phyloP scores from a whole-genome alignment of 2,329 filamentous ascomycete genomes.

The Fusarium torreyae region DNA sequence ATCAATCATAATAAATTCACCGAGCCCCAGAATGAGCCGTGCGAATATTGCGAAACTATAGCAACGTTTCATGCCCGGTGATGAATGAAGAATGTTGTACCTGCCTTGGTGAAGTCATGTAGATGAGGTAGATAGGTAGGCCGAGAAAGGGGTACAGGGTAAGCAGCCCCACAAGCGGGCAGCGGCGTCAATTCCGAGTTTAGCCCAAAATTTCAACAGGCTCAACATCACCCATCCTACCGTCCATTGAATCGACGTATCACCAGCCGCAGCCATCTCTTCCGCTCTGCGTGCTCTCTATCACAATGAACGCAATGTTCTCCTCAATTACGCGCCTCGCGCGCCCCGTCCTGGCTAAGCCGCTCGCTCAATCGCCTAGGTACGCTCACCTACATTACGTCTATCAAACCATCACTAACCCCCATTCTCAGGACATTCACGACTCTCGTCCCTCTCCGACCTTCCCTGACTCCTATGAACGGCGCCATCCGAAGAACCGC shows the following conservation, averaged over 20 bases:
- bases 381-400: slow-evolving; percentile 19
- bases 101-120: background rate
- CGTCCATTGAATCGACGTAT: slow-evolving; percentile 32
- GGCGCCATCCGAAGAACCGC: slow-evolving; percentile 52
- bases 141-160: slow-evolving; percentile 27
- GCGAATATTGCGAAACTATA: too few relatives aligned
- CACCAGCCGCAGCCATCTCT: slow-evolving; percentile 30
- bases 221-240: slow-evolving; percentile 40
- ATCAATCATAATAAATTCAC: too few relatives aligned
- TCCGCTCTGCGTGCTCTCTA: slow-evolving; percentile 21
- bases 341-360: slow-evolving; percentile 50
- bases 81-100: too few relatives aligned
- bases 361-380: slow-evolving; percentile 48
- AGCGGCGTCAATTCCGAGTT: slow-evolving; percentile 43
- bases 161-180: slow-evolving; percentile 27
- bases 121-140: too few relatives aligned
- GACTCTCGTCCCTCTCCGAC: slow-evolving; percentile 66
- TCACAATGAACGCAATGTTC: slow-evolving; percentile 48
- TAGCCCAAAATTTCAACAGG: slow-evolving; percentile 49
- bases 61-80: too few relatives aligned
- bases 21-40: too few relatives aligned
- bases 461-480: slow-evolving; percentile 57
- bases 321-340: slow-evolving; percentile 52
- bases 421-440: slow-evolving; percentile 59
- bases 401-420: slow-evolving; percentile 16